Evolutionary conservation across 1,139 yeast genomes (phyloP).

Genomic region (Lipomyces yarrowii): DNA sequence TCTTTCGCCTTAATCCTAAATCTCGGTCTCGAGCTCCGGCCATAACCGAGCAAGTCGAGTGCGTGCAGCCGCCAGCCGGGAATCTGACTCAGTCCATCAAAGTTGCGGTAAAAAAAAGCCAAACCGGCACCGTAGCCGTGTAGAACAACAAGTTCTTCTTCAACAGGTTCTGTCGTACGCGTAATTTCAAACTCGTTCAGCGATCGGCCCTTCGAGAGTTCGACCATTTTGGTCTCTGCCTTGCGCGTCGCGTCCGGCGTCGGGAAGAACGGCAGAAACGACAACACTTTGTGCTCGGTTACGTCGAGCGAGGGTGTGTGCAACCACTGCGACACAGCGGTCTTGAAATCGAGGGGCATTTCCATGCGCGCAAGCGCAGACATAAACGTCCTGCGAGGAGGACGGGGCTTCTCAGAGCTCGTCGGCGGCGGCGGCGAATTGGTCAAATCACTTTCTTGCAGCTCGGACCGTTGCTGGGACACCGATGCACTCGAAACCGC

Average conservation of each 20-base stretch:
- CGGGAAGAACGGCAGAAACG: conserved; percentile 63
- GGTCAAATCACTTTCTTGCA: neutral
- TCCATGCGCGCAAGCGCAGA: conserved; percentile 18
- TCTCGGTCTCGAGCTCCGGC: conserved; percentile 69
- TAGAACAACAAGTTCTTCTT: conserved; percentile 56
- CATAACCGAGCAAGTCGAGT: conserved; percentile 83
- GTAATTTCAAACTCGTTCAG: conserved; percentile 60
- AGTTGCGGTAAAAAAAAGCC: conserved; percentile 81
- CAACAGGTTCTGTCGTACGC: conserved; percentile 34
- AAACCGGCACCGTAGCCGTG: conserved; percentile 94
- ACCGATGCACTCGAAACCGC: neutral
- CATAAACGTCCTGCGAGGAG: conserved; percentile 22
- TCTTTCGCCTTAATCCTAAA: conserved; percentile 43
- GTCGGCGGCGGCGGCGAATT: neutral
- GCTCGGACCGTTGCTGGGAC: neutral
- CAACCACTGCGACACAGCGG: conserved; percentile 53
- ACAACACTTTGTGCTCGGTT: conserved; percentile 52
- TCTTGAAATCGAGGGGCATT: conserved; percentile 44
- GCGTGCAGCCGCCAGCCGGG: conserved; percentile 62
- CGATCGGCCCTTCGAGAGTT: conserved; percentile 48
- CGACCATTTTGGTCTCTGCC: conserved; percentile 55
- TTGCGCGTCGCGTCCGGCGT: conserved; percentile 50
- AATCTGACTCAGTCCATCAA: conserved; percentile 50
- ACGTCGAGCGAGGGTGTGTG: conserved; percentile 43
- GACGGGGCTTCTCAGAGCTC: neutral